Evolutionary conservation across 1,284 basidiomycete genomes (phyloP), one percentile per base, ranked within the genome.

Genomic region (Kwoniella shivajii): DNA sequence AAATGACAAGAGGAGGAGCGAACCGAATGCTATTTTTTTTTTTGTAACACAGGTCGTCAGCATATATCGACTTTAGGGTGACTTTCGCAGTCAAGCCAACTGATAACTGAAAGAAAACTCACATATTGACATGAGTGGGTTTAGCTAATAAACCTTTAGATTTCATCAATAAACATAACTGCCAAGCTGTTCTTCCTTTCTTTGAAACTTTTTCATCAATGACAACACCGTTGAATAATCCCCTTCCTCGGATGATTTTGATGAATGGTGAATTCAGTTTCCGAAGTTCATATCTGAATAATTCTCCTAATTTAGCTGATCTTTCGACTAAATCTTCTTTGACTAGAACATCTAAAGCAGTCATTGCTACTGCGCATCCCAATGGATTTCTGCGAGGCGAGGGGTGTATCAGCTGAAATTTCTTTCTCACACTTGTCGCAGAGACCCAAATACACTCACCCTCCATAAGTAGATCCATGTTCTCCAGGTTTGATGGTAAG

Each of bases 391-490:
- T 91, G 54, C 67, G n/a, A 27, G 2, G 18, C 16, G 49, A 27
- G 4, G 10, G 22, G 31, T 39, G 16, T 39, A 13, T 24, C 14
- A 20, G 9, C 31, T 41, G 44, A 39, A 27, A 27, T 4, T 5
- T 14, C 9, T 33, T 6, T 11, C 6, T 11, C 44, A 4, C n/a
- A n/a, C n/a, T n/a, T n/a, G n/a, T 11, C 6, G 31, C 9, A 6
- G 10, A 4, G 7, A 3, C 10, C 33, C 13, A 45, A 34, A n/a
- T 37, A 2, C 11, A 78, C 85, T 60, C 64, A 89, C 88, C 91
- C 92, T 69, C 91, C 92, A 62, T 93, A 94, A 0, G 95, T 98
- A 67, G 88, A 91, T n/a, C 94, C 93, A 71, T 98, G 96, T 80
- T 97, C 93, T 60, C 95, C 94, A n/a, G 95, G 92, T 63, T 87